Base-by-base conservation (phyloP, 2,329 filamentous ascomycete genomes). In the Coleophoma cylindrospora region DNA sequence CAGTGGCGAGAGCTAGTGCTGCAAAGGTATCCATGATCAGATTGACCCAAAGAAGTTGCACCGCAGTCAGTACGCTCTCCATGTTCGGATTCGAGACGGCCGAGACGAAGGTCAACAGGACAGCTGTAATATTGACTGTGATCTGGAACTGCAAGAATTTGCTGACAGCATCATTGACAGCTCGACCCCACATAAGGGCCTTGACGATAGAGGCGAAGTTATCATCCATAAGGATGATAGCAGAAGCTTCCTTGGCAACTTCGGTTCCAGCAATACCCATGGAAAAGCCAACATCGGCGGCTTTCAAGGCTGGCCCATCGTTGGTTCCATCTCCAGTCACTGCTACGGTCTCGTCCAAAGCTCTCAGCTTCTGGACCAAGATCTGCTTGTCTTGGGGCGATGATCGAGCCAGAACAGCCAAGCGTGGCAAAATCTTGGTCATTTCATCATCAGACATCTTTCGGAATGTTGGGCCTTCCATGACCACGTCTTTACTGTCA, bases 11-110 rank as follows among this genome's bases (percentile, higher is more conserved):
- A 9, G 81, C 82, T 32, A 86, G 75, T 13, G 82, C 82, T 2
- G 82, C 82, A 52, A 86, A 83, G 6, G 82, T 84, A 58, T 85
- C 81, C 81, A 86, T 86, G 61, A 86, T 86, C 44, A 86, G 68
- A 61, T 86, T 86, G 46, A 86, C 80, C 83, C 83, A 86, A 34
- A 86, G 72, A 40, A 86, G 74, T 57, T 86, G 83, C 0, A 86
- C 81, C 1, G 84, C 81, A 1, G 78, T 84, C 41, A 86, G 75
- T 2, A 86, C 79, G 5, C 82, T 80, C 41, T 75, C 66, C 67
- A 78, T 76, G 11, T 77, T 68, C 6, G 69, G 64, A 50, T 74
- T 75, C 9, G 80, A 76, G 43, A 86, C 77, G 3, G 83, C 80
- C 2, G 82, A 81, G 54, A 85, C 71, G 49, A 86, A 84, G 1